Conservation (phyloP, 169 alveolate genomes). For the Babesia sp. region DNA sequence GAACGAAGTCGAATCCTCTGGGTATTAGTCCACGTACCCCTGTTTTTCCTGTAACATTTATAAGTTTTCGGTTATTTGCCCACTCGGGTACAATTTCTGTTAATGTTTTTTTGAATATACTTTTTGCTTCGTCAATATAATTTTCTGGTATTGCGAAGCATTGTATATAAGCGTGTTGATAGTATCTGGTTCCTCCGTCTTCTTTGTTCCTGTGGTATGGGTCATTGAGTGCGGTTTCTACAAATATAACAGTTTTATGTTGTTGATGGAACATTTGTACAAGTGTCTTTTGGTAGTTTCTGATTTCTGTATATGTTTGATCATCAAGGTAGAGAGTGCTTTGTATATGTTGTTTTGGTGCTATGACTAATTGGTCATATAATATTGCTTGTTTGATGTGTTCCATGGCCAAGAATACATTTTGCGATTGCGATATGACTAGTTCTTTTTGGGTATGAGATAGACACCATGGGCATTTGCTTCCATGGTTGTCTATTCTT, state of each 20-base stretch:
- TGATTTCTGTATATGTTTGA: conserved; percentile 46
- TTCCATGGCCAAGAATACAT: conserved; percentile 32
- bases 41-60: conserved; percentile 45
- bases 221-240: conserved; percentile 35
- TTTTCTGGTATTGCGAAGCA: conserved; percentile 50
- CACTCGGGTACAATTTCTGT: conserved; percentile 52
- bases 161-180: conserved; percentile 47
- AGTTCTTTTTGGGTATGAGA: background rate
- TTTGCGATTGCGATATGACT: conserved; percentile 41
- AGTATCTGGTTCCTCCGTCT: background rate
- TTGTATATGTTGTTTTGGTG: conserved; percentile 47
- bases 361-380: conserved; percentile 51
- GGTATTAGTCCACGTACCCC: conserved; percentile 64
- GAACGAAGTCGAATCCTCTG: conserved; percentile 62
- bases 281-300: conserved; percentile 69
- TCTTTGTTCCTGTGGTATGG: conserved; percentile 28
- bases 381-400: conserved; percentile 33
- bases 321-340: conserved; percentile 62
- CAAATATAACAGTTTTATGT: conserved; percentile 45
- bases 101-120: conserved; percentile 43
- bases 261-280: conserved; percentile 55
- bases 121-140: conserved; percentile 37
- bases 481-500: background rate
- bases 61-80: conserved; percentile 38
- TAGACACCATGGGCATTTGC: conserved; percentile 6